Evolutionary conservation across 2,329 filamentous ascomycete species (phyloP).

Genomic region (Coniochaeta sp.): DNA sequence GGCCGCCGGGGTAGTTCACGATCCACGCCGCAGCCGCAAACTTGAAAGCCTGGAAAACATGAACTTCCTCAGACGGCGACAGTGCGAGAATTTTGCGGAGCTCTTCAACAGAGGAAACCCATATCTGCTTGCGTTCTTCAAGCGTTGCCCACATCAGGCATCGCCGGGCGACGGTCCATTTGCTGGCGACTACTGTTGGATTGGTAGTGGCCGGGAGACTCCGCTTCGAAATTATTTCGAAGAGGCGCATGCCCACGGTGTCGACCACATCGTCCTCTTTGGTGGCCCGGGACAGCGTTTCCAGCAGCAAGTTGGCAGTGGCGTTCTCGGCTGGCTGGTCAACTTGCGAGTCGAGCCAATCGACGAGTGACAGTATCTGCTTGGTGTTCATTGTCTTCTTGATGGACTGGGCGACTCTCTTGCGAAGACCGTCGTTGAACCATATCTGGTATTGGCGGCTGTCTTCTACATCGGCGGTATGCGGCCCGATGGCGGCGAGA

Average conservation of each 20-base stretch:
- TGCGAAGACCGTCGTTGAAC: conserved; percentile 17
- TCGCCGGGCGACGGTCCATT: conserved; percentile 18
- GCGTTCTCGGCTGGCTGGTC: conserved; percentile 17
- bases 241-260: conserved; percentile 29
- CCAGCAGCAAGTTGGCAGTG: conserved; percentile 33
- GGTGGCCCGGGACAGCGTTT: conserved; percentile 34
- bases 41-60: conserved; percentile 22
- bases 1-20: conserved; percentile 15
- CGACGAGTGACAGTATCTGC: conserved; percentile 35
- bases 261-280: conserved; percentile 34
- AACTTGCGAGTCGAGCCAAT: conserved; percentile 30
- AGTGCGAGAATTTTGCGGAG: conserved; percentile 15
- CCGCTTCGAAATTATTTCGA: conserved; percentile 23
- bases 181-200: conserved; percentile 8
- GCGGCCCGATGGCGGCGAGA: conserved; percentile 25
- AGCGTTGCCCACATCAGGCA: conserved; percentile 19
- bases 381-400: conserved; percentile 36
- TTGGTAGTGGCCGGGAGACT: conserved; percentile 5
- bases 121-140: conserved; percentile 16
- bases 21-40: conserved; percentile 22
- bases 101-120: conserved; percentile 16
- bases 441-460: conserved; percentile 13
- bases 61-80: conserved; percentile 9
- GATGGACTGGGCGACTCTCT: conserved; percentile 20
- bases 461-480: conserved; percentile 4